Evolutionary conservation across 768 basidiomycete genomes (phyloP).

Genomic region (Russula sp.): DNA sequence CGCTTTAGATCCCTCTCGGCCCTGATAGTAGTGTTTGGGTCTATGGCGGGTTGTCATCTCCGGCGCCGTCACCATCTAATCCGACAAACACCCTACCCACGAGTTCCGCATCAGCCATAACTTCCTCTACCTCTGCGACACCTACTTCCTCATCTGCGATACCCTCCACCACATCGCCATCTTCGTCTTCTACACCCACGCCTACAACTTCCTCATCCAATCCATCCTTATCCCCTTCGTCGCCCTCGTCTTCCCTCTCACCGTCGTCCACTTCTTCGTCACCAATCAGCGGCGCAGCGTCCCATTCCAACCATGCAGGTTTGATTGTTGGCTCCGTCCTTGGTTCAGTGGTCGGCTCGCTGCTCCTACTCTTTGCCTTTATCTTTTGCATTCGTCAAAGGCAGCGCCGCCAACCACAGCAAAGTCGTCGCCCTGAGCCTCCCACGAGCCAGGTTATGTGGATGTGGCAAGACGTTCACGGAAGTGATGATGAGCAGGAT

Average conservation of each 20-base stretch:
- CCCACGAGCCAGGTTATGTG: slow-evolving; percentile 17
- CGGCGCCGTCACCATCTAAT: slow-evolving; percentile 32
- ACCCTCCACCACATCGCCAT: slow-evolving; percentile 5
- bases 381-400: slow-evolving; percentile 32
- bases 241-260: not conserved
- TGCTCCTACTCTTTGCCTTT: slow-evolving; percentile 13
- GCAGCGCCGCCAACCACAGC: slow-evolving; percentile 24
- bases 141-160: not conserved
- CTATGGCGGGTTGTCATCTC: slow-evolving; percentile 67
- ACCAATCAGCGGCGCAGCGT: not conserved
- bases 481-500: slow-evolving; percentile 5
- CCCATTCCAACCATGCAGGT: not conserved
- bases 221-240: not conserved
- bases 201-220: not conserved
- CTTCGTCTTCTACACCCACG: slow-evolving; percentile 1
- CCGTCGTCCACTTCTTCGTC: not conserved
- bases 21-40: slow-evolving; percentile 51
- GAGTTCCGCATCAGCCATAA: slow-evolving; percentile 23
- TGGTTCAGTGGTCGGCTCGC: slow-evolving; percentile 16
- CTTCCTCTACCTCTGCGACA: slow-evolving; percentile 24
- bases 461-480: slow-evolving; percentile 21
- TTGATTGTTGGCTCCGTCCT: slow-evolving; percentile 19
- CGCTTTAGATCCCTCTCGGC: slow-evolving; percentile 62
- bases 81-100: slow-evolving; percentile 10
- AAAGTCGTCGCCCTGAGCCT: not conserved